A percentile compares a stretch with the other conserved stretches of the same genome.
These are phyloP conservation scores for Mycena capillaripes DNA, from an alignment of 768 basidiomycete species.

Conservation along the genomic window DNA sequence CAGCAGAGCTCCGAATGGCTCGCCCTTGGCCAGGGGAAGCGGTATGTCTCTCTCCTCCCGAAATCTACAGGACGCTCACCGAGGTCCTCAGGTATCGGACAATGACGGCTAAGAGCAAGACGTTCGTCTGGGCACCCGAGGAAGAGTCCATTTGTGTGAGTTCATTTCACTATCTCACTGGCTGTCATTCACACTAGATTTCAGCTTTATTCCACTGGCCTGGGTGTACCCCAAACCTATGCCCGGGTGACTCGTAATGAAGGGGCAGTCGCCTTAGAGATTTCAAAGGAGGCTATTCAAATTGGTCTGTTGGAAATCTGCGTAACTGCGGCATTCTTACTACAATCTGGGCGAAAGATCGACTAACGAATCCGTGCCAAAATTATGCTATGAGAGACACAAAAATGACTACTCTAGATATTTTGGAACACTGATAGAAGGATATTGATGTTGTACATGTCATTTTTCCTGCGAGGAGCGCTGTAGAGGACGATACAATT, in stretches of 20 bases:
- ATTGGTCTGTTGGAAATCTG: constrained; percentile 60
- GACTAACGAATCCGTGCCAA: no score
- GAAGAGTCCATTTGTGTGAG: constrained; percentile 53
- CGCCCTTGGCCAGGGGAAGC: constrained; percentile 53
- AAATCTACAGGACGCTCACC: neutral
- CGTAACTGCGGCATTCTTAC: constrained; percentile 60
- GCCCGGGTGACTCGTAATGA: constrained; percentile 55
- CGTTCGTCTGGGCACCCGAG: constrained; percentile 55
- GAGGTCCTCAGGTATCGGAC: constrained; percentile 46
- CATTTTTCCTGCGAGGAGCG: no score
- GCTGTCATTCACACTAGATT: no score
- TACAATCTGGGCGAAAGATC: constrained; percentile 64
- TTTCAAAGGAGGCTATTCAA: constrained; percentile 61
- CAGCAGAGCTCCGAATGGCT: constrained; percentile 59
- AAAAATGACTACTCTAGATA: no score
- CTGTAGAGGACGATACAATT: no score
- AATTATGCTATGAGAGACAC: no score
- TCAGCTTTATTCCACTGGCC: constrained; percentile 40
- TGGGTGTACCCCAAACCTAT: constrained; percentile 39
- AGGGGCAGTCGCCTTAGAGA: constrained; percentile 55
- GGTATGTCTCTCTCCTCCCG: constrained; percentile 45
- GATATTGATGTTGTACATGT: no score
- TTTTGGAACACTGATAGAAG: no score
- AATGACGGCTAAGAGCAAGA: constrained; percentile 54
- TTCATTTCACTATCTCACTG: constrained; percentile 9